A percentile compares a stretch with the other conserved stretches of the same genome.
Conservation (phyloP, 2,329 filamentous ascomycete genomes). For the Mycosphaerelloides madeirae region DNA sequence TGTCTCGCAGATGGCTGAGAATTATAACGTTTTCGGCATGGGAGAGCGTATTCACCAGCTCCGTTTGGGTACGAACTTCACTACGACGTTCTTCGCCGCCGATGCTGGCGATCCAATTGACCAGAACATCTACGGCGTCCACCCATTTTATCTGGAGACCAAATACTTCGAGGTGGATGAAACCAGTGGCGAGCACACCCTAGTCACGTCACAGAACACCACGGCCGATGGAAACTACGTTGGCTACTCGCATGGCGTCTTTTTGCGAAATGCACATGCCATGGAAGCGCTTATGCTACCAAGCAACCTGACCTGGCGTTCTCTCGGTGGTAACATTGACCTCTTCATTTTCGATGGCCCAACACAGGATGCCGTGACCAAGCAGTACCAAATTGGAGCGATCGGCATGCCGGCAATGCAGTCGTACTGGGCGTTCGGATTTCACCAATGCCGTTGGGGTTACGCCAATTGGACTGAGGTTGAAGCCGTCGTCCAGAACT, state of each 20-base stretch:
- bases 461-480: slow-evolving; percentile 69
- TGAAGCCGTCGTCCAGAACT: slow-evolving; percentile 53
- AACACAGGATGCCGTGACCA: slow-evolving; percentile 61
- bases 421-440: slow-evolving; percentile 77
- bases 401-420: slow-evolving; percentile 72
- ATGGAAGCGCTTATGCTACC: slow-evolving; percentile 66
- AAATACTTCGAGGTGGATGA: slow-evolving; percentile 61
- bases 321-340: slow-evolving; percentile 71
- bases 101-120: slow-evolving; percentile 63
- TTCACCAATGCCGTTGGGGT: slow-evolving; percentile 79
- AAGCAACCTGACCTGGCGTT: slow-evolving; percentile 65
- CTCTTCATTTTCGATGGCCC: slow-evolving; percentile 76
- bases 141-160: slow-evolving; percentile 76
- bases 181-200: slow-evolving; percentile 42
- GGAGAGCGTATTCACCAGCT: slow-evolving; percentile 69
- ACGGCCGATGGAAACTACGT: slow-evolving; percentile 53
- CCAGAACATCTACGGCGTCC: slow-evolving; percentile 67
- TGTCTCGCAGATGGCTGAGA: slow-evolving; percentile 58
- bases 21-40: slow-evolving; percentile 69
- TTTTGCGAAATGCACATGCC: slow-evolving; percentile 69
- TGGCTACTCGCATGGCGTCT: slow-evolving; percentile 71
- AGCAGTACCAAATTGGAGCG: slow-evolving; percentile 63
- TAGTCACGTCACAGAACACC: slow-evolving; percentile 52
- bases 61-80: slow-evolving; percentile 67
- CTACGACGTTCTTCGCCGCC: slow-evolving; percentile 62